Evolutionary conservation across 495 filamentous ascomycete species (phyloP), one percentile per base, ranked within the genome.

Genomic region (Penicillium egyptiacum): DNA sequence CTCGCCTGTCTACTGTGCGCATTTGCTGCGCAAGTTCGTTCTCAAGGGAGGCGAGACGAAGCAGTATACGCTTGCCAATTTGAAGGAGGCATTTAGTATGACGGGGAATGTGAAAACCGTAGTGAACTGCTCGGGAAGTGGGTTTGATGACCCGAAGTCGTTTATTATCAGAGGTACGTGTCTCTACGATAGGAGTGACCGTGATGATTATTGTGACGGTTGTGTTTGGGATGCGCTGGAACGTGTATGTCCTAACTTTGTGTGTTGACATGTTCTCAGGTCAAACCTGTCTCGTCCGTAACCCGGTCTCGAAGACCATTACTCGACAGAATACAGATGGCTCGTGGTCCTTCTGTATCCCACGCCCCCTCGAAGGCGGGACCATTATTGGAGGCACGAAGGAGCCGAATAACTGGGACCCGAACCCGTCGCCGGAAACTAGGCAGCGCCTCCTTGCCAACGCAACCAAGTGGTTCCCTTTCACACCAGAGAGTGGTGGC

Each of bases 341-440:
- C 0, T 74, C 69, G 28, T 87, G 83, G 83, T 80, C 78, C 17
- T 86, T 86, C 64, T 81, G 72, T 50, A 79, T 88, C 3, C 82
- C 85, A 3, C 79, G 85, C 1, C 79, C 78, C 2, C 79, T 83
- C 20, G 74, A 79, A 5, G 83, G 83, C 1, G 85, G 83, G 0
- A 87, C 83, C 0, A 71, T 87, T 23, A 81, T 88, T 44, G 85
- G 85, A 14, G 85, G 84, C 0, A 87, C 84, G 6, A 86, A 85
- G 57, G 79, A 86, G 58, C 76, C 79, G 1, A 68, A 79, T 47
- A 71, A 85, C 56, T 86, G 81, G 81, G 74, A 80, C 55, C 71
- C 74, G 1, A 70, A 75, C 42, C 79, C 82, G 4, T 75, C 68
- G 0, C 53, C 53, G 10, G 79, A 80, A 55, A 78, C 75, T 8